A percentile compares a stretch with the other conserved stretches of the same genome.
phyloP scores from a whole-genome alignment of 805 yeast genomes.

The Metschnikowia rubicola region DNA sequence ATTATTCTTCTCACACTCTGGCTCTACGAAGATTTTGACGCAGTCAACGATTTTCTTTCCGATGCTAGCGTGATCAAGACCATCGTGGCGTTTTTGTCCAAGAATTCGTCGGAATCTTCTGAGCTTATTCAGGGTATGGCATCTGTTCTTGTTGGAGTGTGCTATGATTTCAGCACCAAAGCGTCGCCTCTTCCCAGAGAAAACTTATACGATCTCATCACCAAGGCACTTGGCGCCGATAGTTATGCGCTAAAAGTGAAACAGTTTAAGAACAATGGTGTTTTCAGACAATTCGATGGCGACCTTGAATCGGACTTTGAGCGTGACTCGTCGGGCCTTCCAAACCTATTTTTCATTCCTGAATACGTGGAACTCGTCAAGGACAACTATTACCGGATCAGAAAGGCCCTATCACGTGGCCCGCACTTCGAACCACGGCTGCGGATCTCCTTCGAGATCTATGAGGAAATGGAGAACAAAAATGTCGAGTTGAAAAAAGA shows the following conservation, averaged over 20 bases:
- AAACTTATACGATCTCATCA: slow-evolving; percentile 59
- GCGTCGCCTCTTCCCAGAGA: slow-evolving; percentile 61
- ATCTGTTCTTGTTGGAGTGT: slow-evolving; percentile 65
- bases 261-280: slow-evolving; percentile 60
- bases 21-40: slow-evolving; percentile 72
- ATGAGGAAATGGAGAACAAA: slow-evolving; percentile 43
- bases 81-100: slow-evolving; percentile 57
- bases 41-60: slow-evolving; percentile 70
- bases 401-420: slow-evolving; percentile 66
- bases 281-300: slow-evolving; percentile 52
- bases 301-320: slow-evolving; percentile 21
- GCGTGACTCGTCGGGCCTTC: slow-evolving; percentile 82
- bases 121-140: slow-evolving; percentile 69
- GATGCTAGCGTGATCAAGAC: slow-evolving; percentile 67
- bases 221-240: slow-evolving; percentile 74
- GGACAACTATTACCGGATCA: slow-evolving; percentile 65
- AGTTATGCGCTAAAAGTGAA: slow-evolving; percentile 70
- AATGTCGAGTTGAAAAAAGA: slow-evolving; percentile 25
- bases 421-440: slow-evolving; percentile 72
- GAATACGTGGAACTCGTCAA: slow-evolving; percentile 62
- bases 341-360: slow-evolving; percentile 70
- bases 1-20: slow-evolving; percentile 69
- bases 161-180: slow-evolving; percentile 69
- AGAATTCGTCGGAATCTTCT: slow-evolving; percentile 45
- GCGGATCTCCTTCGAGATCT: slow-evolving; percentile 60